Conservation (phyloP, 1,284 basidiomycete species). For the Baeospora myosura region DNA sequence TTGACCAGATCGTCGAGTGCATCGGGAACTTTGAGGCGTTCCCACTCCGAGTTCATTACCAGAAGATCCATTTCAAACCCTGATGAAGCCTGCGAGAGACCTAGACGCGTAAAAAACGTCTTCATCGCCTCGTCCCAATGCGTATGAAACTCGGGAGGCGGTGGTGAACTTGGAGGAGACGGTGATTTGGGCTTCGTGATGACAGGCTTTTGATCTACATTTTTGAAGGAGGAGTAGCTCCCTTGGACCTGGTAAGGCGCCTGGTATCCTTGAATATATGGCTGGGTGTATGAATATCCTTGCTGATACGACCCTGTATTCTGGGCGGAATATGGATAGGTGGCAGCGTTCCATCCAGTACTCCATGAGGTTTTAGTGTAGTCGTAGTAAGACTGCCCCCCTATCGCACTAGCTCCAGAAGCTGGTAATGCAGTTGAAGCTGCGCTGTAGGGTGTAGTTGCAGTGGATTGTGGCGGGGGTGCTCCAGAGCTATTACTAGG, state of each 20-base stretch:
- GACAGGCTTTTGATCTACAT: neutral
- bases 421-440: no score
- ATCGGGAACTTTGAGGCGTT: slow-evolving; percentile 43
- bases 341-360: no score
- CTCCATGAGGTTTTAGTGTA: no score
- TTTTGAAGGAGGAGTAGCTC: neutral
- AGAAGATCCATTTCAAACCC: slow-evolving; percentile 68
- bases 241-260: neutral
- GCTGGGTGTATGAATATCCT: neutral
- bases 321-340: no score
- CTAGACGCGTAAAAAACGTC: slow-evolving; percentile 46
- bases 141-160: slow-evolving; percentile 35
- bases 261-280: neutral
- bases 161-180: slow-evolving; percentile 28
- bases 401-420: no score
- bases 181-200: slow-evolving; percentile 11
- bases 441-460: no score
- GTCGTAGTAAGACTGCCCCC: no score
- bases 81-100: slow-evolving; percentile 51
- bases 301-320: neutral
- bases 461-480: neutral
- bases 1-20: slow-evolving; percentile 48
- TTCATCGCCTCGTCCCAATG: slow-evolving; percentile 59
- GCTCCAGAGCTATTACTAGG: no score
- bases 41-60: slow-evolving; percentile 60